These are phyloP conservation scores for Diaporthe sp. DNA, from an alignment of 2,329 filamentous ascomycete species.

Conservation along the genomic window DNA sequence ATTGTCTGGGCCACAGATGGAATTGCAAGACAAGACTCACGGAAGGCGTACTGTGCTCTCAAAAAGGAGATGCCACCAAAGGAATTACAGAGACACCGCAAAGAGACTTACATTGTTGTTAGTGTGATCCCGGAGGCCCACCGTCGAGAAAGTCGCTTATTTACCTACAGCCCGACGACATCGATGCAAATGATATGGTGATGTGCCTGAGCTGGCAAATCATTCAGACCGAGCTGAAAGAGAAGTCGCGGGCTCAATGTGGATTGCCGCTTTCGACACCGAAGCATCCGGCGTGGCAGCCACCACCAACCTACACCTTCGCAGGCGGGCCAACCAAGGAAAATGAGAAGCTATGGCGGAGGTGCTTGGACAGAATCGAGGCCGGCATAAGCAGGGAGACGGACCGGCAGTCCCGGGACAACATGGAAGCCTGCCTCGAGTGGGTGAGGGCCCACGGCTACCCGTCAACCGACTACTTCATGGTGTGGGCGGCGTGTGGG, in stretches of 20 bases:
- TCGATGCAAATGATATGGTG: not conserved
- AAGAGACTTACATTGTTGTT: not conserved
- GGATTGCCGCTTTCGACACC: not conserved
- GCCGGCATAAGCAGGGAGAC: not conserved
- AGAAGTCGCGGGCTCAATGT: not conserved
- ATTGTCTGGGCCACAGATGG: not conserved
- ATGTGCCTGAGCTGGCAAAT: not conserved
- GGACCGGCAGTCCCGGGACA: not conserved
- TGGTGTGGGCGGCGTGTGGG: conserved; percentile 1
- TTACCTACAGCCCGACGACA: not conserved
- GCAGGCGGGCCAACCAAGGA: not conserved
- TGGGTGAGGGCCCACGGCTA: not conserved
- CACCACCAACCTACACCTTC: not conserved
- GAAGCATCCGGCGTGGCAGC: not conserved
- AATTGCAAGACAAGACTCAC: not conserved
- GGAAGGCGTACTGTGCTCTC: not conserved
- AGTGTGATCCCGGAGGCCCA: not conserved
- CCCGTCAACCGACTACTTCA: not conserved
- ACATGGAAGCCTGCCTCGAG: not conserved
- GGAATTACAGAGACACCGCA: not conserved
- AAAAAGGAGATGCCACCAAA: not conserved
- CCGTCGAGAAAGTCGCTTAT: not conserved
- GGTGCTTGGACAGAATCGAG: not conserved
- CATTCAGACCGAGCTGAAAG: not conserved
- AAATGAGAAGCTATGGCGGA: not conserved